A percentile compares a stretch with the other conserved stretches of the same genome.
Conservation (phyloP, 495 filamentous ascomycete genomes). For the Achaetomiella virescens region DNA sequence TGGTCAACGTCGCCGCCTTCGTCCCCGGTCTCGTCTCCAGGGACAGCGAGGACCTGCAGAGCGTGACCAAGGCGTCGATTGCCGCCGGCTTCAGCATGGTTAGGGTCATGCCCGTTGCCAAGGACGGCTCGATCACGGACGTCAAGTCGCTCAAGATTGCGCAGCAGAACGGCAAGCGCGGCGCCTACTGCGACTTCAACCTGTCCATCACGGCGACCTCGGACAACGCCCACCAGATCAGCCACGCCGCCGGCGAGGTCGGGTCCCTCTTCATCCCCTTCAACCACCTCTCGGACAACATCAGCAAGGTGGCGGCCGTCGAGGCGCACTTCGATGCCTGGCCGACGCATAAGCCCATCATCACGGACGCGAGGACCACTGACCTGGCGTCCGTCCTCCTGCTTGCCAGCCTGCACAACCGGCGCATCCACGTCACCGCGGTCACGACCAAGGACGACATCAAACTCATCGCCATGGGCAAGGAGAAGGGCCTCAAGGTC, state of each 20-base stretch:
- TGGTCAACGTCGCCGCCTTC: constrained; percentile 76
- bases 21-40: constrained; percentile 63
- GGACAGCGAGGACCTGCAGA: constrained; percentile 62
- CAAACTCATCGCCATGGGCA: constrained; percentile 69
- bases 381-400: constrained; percentile 76
- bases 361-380: constrained; percentile 79
- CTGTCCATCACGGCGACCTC: constrained; percentile 78
- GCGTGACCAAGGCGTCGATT: constrained; percentile 67
- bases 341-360: constrained; percentile 75
- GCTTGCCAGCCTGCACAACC: constrained; percentile 73
- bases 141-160: constrained; percentile 65
- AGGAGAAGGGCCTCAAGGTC: constrained; percentile 75
- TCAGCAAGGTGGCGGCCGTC: constrained; percentile 78
- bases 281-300: constrained; percentile 79
- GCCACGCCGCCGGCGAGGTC: constrained; percentile 64
- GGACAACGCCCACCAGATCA: constrained; percentile 68
- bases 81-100: constrained; percentile 79
- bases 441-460: constrained; percentile 81
- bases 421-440: constrained; percentile 78
- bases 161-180: constrained; percentile 64
- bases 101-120: constrained; percentile 70
- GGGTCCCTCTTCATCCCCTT: constrained; percentile 84
- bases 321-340: constrained; percentile 76
- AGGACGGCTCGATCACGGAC: constrained; percentile 67
- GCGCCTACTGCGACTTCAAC: constrained; percentile 75